Evolutionary conservation across 345 rosid genomes (phyloP).

Genomic region (Rhodamnia argentea): DNA sequence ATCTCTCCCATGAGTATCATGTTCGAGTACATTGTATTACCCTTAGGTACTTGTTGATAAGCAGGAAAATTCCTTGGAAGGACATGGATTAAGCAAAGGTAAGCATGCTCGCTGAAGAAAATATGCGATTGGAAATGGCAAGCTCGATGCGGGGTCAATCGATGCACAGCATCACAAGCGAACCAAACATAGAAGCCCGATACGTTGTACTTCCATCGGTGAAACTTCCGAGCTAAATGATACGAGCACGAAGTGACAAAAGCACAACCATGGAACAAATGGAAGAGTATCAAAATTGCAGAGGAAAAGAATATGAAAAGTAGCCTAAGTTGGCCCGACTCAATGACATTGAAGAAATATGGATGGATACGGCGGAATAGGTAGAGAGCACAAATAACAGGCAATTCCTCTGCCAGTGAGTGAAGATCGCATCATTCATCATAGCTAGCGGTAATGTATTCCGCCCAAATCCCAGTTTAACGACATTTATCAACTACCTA

Average conservation of each 20-base stretch:
- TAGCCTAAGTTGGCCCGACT: background rate
- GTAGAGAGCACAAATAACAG: constrained; percentile 7
- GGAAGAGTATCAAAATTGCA: background rate
- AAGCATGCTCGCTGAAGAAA: background rate
- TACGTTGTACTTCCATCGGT: background rate
- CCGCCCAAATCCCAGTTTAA: background rate
- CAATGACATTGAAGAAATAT: constrained; percentile 13
- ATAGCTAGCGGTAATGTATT: constrained; percentile 13
- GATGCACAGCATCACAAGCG: background rate
- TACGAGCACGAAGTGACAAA: background rate
- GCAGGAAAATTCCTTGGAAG: background rate
- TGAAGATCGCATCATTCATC: constrained; percentile 2
- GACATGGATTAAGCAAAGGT: background rate
- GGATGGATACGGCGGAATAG: constrained; percentile 13
- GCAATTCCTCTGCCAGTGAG: background rate
- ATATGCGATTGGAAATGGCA: constrained; percentile 2
- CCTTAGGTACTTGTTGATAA: constrained; percentile 5
- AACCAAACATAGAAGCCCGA: background rate
- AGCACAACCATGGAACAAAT: background rate
- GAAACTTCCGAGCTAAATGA: background rate
- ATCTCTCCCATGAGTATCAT: background rate
- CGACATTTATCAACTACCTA: background rate
- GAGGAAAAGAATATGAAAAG: constrained; percentile 3
- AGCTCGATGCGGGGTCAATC: background rate
- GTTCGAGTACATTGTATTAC: background rate